Conservation (phyloP, 169 alveolate genomes). For the Cyclospora cayetanensis region DNA sequence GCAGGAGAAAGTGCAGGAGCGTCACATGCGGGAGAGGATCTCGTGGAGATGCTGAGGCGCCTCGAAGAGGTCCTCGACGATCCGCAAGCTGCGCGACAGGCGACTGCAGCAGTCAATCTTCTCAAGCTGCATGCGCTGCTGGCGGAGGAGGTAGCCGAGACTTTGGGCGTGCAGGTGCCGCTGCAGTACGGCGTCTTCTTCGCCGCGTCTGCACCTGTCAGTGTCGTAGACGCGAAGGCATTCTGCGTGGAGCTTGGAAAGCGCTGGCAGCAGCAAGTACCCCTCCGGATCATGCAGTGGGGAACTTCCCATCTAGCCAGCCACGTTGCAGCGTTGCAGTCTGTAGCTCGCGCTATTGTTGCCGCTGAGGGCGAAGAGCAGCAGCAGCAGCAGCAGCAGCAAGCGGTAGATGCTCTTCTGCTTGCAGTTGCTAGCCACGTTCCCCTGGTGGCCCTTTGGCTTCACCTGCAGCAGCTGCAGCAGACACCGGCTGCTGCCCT, state of each 20-base stretch:
- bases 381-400: background rate
- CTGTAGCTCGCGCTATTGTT: conserved; percentile 29
- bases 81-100: background rate
- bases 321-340: background rate
- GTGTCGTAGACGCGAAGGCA: background rate
- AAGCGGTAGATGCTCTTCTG: background rate
- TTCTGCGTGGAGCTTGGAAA: conserved; percentile 11
- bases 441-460: conserved; percentile 14
- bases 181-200: background rate
- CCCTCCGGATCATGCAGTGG: background rate
- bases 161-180: conserved; percentile 41
- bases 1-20: conserved; percentile 30
- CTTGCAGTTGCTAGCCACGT: conserved; percentile 26
- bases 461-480: conserved; percentile 49
- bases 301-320: background rate
- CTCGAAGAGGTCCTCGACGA: background rate
- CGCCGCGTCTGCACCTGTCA: conserved; percentile 7
- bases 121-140: conserved; percentile 26
- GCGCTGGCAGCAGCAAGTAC: conserved; percentile 52
- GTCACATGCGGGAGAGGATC: background rate
- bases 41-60: background rate
- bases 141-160: conserved; percentile 35
- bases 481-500: background rate
- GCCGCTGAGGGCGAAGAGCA: background rate
- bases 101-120: conserved; percentile 12